Evolutionary conservation across 768 basidiomycete genomes (phyloP), one percentile per base, ranked within the genome.

Genomic region (Panus rudis): DNA sequence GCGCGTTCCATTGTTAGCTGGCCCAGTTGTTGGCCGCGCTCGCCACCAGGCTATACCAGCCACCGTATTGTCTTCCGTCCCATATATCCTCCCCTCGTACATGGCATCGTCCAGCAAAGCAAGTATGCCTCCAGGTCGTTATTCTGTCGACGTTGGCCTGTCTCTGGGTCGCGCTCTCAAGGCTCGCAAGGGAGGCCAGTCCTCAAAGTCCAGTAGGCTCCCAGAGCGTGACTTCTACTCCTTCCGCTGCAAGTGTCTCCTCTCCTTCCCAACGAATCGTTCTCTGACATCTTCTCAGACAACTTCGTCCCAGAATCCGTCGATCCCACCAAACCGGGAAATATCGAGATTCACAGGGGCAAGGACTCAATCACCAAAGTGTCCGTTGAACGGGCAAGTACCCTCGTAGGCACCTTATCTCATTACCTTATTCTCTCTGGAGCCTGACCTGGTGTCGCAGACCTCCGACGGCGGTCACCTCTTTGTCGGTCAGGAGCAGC

Each of bases 291-390:
- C 12, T 22, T 24, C 24, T 12, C 53, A 91, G 88, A 87, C 53
- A 79, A 81, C 51, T 86, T 87, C 63, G 84, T 78, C 57, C 84
- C 89, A 3, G 70, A 75, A 41, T 79, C 82, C 4, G 70, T 89
- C 33, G 84, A 90, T 55, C 51, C 69, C 19, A 68, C 73, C 2
- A 81, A 75, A 51, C 72, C 81, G 26, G 86, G 85, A 14, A 71
- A 71, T 22, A 72, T 89, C 25, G 76, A 82, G 41, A 71, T 83
- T 33, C 76, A 68, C 54, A 71, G 70, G 48, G 68, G 69, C 6
- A 67, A 67, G 48, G 80, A 80, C 19, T 63, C 61, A 11, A 17
- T 16, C 16, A 75, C 72, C 7, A 69, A 54, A 22, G 70, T 87
- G 39, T 63, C 61, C 4, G 72, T 88, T 11, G 82, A 88, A 59